These are phyloP conservation scores for Sarocladium oryzae DNA, from an alignment of 2,329 filamentous ascomycete genomes.

Conservation along the genomic window DNA sequence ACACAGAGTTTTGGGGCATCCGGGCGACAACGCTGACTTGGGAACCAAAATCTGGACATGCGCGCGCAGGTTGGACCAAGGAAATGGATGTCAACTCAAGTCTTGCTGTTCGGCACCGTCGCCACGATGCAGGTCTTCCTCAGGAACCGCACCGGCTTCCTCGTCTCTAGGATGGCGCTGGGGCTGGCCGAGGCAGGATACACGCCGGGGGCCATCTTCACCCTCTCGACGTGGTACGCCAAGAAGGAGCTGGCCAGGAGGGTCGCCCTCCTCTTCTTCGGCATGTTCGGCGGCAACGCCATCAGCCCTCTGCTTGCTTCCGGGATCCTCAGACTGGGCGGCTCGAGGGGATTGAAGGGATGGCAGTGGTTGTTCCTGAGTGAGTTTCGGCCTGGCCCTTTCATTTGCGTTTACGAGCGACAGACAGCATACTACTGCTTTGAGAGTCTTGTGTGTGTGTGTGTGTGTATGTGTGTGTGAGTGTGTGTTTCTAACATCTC, in stretches of 20 bases:
- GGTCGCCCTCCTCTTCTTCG: slow-evolving; percentile 45
- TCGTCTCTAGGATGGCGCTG: slow-evolving; percentile 36
- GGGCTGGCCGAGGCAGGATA: slow-evolving; percentile 45
- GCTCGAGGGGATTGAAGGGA: slow-evolving; percentile 31
- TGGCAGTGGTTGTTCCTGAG: slow-evolving; percentile 30
- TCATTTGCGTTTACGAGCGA: too few relatives aligned
- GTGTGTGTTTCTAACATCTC: too few relatives aligned
- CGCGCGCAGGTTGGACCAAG: slow-evolving; percentile 34
- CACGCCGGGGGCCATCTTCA: slow-evolving; percentile 32
- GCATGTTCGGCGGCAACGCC: slow-evolving; percentile 45
- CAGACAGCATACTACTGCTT: too few relatives aligned
- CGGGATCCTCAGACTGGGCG: slow-evolving; percentile 39
- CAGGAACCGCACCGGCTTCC: slow-evolving; percentile 34
- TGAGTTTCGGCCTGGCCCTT: slow-evolving; percentile 17
- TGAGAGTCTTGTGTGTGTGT: too few relatives aligned
- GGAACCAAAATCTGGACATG: too few relatives aligned
- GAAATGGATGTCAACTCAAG: slow-evolving; percentile 42
- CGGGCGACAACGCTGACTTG: neutral
- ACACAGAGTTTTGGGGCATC: neutral
- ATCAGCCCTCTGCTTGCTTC: slow-evolving; percentile 42
- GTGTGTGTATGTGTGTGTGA: too few relatives aligned
- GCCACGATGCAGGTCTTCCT: slow-evolving; percentile 39
- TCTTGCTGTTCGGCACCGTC: slow-evolving; percentile 40
- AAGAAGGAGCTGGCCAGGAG: slow-evolving; percentile 37
- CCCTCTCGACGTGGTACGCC: slow-evolving; percentile 45